Base-by-base conservation (phyloP, 345 rosid species). In the Angophora floribunda region DNA sequence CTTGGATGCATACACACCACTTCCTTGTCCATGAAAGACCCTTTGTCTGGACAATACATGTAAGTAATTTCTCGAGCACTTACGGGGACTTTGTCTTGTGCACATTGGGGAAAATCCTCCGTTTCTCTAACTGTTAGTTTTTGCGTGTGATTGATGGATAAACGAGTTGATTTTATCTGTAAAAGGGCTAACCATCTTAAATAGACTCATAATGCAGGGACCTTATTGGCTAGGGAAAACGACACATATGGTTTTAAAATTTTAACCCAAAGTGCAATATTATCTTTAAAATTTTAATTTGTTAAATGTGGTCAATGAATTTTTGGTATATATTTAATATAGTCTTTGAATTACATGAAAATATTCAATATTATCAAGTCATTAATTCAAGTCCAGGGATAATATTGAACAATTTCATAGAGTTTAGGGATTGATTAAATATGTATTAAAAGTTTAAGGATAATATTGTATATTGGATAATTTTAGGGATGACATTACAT, bases 221-320 rank as follows among this genome's bases (percentile, higher is more conserved):
- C 4, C 13, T 41, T 75, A 41, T 9, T 10, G 28, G 8, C 8
- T 36, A 36, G 15, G 28, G 6, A 59, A 59, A 59, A 59, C 11
- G 2, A 26, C 15, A 59, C 0, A 26, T 0, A 59, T 59, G 15
- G 0, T 59, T 5, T 0, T 2, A 26, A 1, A 5, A 59, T 3
- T 26, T 59, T 26, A 3, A 0, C 13, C 0, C 12, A 59, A 59
- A 2, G 2, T 12, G 0, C 0, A 11, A 11, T 59, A 0, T 26
- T 0, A 1, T 59, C 3, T 1, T 0, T 26, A 59, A 1, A 0
- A 0, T 5, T 59, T 59, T 26, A 26, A 12, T 26, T 59, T 59
- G 15, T 59, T 26, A 0, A 59, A 26, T 59, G 5, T 26, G 13
- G 0, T 12, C 2, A 0, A 26, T 26, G 5, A 59, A 59, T 0